These are phyloP conservation scores for Ceriops zippeliana DNA, from an alignment of 345 rosid species.

Conservation along the genomic window DNA sequence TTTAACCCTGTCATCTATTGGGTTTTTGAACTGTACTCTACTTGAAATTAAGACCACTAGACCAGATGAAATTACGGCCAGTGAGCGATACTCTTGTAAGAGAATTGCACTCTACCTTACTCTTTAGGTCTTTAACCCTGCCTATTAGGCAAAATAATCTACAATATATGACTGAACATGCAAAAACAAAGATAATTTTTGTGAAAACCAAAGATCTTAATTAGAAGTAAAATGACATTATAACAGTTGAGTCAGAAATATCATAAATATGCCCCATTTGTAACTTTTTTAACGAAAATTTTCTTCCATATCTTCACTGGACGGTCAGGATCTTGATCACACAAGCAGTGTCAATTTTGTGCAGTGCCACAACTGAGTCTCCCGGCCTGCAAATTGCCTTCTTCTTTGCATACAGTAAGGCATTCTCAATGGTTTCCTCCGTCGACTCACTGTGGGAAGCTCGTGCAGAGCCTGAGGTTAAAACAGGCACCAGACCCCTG, in stretches of 20 bases:
- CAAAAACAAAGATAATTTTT: too few species aligned
- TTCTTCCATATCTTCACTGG: slow-evolving; percentile 5
- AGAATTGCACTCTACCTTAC: too few species aligned
- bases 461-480: slow-evolving; percentile 16
- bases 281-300: not conserved
- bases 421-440: slow-evolving; percentile 23
- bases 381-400: slow-evolving; percentile 32
- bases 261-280: not conserved
- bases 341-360: slow-evolving; percentile 23
- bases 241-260: not conserved
- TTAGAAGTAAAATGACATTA: not conserved
- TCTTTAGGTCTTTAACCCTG: too few species aligned
- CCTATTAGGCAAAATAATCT: too few species aligned
- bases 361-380: slow-evolving; percentile 35
- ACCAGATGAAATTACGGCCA: too few species aligned
- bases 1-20: too few species aligned
- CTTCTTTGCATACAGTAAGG: slow-evolving; percentile 18
- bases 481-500: slow-evolving; percentile 30
- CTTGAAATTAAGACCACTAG: too few species aligned
- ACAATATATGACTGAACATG: too few species aligned
- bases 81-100: too few species aligned
- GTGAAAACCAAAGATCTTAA: too few species aligned
- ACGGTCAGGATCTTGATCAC: slow-evolving; percentile 29
- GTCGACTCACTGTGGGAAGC: slow-evolving; percentile 25
- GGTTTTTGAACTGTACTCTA: too few species aligned